Evolutionary conservation across 202 grass and related monocot genomes (phyloP).

Genomic region (Dendrocalamus latiflorus): DNA sequence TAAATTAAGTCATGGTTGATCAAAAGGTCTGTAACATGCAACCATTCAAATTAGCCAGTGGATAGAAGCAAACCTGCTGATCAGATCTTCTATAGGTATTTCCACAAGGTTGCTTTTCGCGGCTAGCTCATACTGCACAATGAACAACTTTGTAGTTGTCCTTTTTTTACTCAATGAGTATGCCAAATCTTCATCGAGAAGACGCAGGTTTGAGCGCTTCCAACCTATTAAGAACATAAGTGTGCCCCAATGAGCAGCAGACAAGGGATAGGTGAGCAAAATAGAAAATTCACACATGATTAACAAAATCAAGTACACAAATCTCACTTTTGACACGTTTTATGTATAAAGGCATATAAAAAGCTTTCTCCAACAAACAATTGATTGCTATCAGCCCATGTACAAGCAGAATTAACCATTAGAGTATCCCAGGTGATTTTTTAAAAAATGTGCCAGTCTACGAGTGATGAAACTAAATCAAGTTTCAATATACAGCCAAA

Average conservation of each 20-base stretch:
- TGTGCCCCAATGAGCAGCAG: neutral
- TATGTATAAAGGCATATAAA: neutral
- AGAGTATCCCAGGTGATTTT: neutral
- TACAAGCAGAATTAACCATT: neutral
- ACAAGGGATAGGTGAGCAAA: neutral
- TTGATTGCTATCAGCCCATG: neutral
- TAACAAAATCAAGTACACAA: neutral
- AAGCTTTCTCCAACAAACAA: neutral
- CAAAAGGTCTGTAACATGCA: neutral
- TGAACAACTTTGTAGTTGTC: constrained; percentile 44
- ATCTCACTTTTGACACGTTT: neutral
- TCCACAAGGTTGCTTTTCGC: constrained; percentile 18
- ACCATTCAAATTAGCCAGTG: neutral
- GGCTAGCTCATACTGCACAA: constrained; percentile 39
- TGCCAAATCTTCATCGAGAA: constrained; percentile 28
- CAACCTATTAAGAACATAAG: constrained; percentile 42
- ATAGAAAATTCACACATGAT: neutral
- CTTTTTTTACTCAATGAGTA: constrained; percentile 55
- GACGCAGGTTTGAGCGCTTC: constrained; percentile 25
- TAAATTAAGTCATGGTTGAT: neutral
- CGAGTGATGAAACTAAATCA: neutral
- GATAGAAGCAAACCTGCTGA: constrained; percentile 42
- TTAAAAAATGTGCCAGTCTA: neutral
- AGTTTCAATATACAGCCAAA: neutral
- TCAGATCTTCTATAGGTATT: constrained; percentile 43